Evolutionary conservation across 1,284 basidiomycete genomes (phyloP).

Genomic region (Ustilago xerochloae): DNA sequence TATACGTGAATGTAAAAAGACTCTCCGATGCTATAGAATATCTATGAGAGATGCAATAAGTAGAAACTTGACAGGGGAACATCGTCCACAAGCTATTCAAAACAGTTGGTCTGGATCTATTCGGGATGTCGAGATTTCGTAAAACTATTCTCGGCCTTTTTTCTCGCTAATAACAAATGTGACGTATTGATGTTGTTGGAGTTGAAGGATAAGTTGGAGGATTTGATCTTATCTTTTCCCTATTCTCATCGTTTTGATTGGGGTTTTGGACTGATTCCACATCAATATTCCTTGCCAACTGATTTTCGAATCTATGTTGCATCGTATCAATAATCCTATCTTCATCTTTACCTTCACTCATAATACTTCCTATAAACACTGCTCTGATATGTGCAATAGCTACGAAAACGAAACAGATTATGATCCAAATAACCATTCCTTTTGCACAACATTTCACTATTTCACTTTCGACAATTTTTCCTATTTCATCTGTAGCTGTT

Average conservation of each 20-base stretch:
- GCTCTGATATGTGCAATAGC: conserved; percentile 19
- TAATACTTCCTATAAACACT: conserved; percentile 10
- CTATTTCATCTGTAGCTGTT: conserved; percentile 24
- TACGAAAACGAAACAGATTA: conserved; percentile 8
- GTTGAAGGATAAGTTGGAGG: conserved; percentile 27
- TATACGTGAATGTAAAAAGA: no score
- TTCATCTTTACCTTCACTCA: conserved; percentile 40
- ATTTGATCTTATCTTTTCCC: conserved; percentile 3
- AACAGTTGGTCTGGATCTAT: no score
- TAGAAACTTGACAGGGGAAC: no score
- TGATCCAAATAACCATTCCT: conserved; percentile 22
- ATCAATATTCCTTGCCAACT: neutral
- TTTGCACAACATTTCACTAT: conserved; percentile 9
- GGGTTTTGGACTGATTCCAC: neutral
- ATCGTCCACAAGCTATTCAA: no score
- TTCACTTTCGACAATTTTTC: conserved; percentile 1
- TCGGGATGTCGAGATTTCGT: no score
- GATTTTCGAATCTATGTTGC: conserved; percentile 7
- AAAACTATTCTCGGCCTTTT: no score
- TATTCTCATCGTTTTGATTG: neutral
- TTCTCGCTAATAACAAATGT: neutral
- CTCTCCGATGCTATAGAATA: no score
- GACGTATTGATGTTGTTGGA: conserved; percentile 8
- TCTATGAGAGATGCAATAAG: no score
- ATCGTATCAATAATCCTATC: conserved; percentile 39